Base-by-base conservation (phyloP, 176 grass and related monocot species). In the Triticum turgidum region DNA sequence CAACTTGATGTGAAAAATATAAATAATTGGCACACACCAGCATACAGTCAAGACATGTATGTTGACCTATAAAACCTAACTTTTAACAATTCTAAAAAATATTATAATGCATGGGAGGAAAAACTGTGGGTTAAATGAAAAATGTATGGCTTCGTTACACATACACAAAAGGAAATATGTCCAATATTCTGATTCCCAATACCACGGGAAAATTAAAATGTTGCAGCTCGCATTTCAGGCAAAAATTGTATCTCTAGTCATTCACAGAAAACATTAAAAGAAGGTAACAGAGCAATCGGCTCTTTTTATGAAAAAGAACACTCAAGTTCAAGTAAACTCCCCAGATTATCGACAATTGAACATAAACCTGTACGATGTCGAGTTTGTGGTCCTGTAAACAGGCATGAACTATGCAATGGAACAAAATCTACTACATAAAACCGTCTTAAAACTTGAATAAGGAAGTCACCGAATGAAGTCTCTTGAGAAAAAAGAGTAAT, bases 401-500 rank as follows among this genome's bases (percentile, higher is more conserved):
- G 45, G 73, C 73, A 35, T 32, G 14, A 78, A 59, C 52, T 37
- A 52, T 78, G 39, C 0, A 61, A 78, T 78, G 52, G 29, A 61
- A 61, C 39, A 41, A 41, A 9, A 41, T 41, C 39, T 10, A 41
- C 39, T 41, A 41, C 39, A 41, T 41, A 41, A 41, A 41, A 41
- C 14, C 13, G 49, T 52, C 49, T 52, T 52, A 52, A 0, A 51
- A 52, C 49, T 47, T 0, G 1, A 47, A 47, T 24, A 64, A 25
- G 61, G 59, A 64, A 64, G 10, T 64, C n/a, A 64, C 9, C n/a
- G 5, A 25, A 63, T 63, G n/a, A 63, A 63, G 61, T 73, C 11
- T 64, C 32, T 80, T 52, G n/a, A 74, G 29, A 29, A n/a, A 88
- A 72, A 79, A 70, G 8, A 45, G 42, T 45, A 12, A 45, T 77